Conservation (phyloP, 257 asterid genomes). For the Anisodus acutangulus region DNA sequence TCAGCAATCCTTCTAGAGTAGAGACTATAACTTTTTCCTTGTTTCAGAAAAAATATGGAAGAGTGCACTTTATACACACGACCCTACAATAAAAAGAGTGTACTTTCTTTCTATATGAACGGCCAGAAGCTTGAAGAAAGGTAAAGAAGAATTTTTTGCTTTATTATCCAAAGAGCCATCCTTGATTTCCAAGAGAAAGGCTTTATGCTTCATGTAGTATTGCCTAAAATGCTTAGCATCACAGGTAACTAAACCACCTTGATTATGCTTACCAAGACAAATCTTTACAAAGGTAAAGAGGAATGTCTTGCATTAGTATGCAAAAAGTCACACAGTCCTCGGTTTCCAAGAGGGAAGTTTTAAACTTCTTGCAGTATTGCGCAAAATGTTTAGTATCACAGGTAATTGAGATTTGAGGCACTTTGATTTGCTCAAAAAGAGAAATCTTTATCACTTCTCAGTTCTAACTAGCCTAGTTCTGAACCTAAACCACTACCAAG, state of each 20-base stretch:
- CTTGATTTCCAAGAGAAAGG: background rate
- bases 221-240: background rate
- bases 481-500: background rate
- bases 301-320: background rate
- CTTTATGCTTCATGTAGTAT: background rate
- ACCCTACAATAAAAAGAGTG: background rate
- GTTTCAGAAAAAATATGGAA: background rate
- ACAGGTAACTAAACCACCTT: background rate
- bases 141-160: background rate
- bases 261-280: background rate
- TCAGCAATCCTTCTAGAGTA: background rate
- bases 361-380: background rate
- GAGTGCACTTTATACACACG: background rate
- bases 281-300: background rate
- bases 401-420: background rate
- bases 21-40: background rate
- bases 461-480: constrained; percentile 1
- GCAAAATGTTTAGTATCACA: constrained; percentile 2
- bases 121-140: background rate
- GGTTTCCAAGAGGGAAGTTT: background rate
- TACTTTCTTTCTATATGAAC: background rate
- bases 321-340: background rate
- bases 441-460: constrained; percentile 16
- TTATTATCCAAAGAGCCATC: background rate
- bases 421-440: background rate